These are phyloP conservation scores for Kodamaea fukazawae DNA, from an alignment of 805 yeast species.

Conservation along the genomic window DNA sequence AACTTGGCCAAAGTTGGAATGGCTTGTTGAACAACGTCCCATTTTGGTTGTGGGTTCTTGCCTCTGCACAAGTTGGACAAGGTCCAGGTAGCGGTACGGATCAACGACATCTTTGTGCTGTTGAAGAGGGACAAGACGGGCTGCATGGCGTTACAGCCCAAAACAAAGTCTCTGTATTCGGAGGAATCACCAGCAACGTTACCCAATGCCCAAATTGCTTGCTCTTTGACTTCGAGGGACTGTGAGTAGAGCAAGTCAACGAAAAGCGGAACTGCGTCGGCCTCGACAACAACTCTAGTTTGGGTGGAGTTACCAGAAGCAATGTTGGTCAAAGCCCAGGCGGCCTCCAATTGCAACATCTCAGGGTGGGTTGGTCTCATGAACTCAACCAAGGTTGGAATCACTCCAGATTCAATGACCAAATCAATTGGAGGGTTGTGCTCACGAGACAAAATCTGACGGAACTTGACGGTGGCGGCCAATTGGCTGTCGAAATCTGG, in stretches of 20 bases:
- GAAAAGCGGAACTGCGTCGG: slow-evolving; percentile 91
- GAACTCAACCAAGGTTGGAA: slow-evolving; percentile 84
- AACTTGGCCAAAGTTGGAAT: slow-evolving; percentile 89
- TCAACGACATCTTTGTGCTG: slow-evolving; percentile 80
- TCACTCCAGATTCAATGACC: slow-evolving; percentile 91
- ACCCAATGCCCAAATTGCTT: slow-evolving; percentile 99
- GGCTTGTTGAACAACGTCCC: slow-evolving; percentile 83
- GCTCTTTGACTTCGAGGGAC: slow-evolving; percentile 91
- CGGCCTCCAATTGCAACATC: slow-evolving; percentile 93
- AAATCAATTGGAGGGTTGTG: slow-evolving; percentile 94
- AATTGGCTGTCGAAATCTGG: slow-evolving; percentile 75
- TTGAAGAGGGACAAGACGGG: slow-evolving; percentile 80
- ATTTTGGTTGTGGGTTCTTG: slow-evolving; percentile 92
- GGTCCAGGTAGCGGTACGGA: slow-evolving; percentile 98
- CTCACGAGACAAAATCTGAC: slow-evolving; percentile 91
- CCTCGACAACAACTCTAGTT: slow-evolving; percentile 85
- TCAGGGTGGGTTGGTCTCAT: slow-evolving; percentile 74
- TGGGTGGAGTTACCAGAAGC: slow-evolving; percentile 92
- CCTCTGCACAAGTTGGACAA: slow-evolving; percentile 95
- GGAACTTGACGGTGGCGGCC: slow-evolving; percentile 86
- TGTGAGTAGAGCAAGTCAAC: slow-evolving; percentile 77
- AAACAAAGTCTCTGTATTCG: slow-evolving; percentile 82
- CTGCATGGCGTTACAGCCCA: slow-evolving; percentile 81
- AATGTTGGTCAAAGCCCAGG: slow-evolving; percentile 99
- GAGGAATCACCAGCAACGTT: slow-evolving; percentile 98